phyloP scores from a whole-genome alignment of 345 rosid species.

The Syzygium grande region DNA sequence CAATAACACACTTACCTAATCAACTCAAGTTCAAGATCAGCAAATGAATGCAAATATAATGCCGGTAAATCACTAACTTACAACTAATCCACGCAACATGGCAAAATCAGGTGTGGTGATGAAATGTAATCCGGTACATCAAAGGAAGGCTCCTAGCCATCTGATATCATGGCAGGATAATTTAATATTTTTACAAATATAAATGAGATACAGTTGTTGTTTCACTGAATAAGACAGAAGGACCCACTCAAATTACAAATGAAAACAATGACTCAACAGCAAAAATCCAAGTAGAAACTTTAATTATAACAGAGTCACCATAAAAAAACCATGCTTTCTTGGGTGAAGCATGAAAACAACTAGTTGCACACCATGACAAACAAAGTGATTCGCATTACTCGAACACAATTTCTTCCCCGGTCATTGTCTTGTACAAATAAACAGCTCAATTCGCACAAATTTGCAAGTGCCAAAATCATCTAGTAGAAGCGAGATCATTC shows the following conservation, averaged over 20 bases:
- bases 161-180: background rate
- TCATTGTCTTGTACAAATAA: background rate
- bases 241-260: background rate
- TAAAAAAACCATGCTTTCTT: background rate
- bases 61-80: background rate
- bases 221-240: background rate
- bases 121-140: background rate
- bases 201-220: background rate
- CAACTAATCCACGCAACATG: background rate
- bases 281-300: background rate
- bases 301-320: background rate
- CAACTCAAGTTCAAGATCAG: background rate
- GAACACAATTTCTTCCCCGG: background rate
- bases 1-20: background rate
- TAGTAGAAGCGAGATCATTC: background rate
- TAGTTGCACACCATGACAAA: background rate
- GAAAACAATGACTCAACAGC: background rate
- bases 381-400: background rate
- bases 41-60: background rate
- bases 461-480: background rate
- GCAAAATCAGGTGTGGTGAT: background rate
- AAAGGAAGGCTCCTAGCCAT: background rate
- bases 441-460: background rate
- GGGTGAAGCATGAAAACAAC: background rate
- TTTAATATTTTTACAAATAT: background rate